A percentile compares a stretch with the other conserved stretches of the same genome.
Evolutionary conservation across 768 basidiomycete genomes (phyloP).

Genomic region (Serendipita indica): DNA sequence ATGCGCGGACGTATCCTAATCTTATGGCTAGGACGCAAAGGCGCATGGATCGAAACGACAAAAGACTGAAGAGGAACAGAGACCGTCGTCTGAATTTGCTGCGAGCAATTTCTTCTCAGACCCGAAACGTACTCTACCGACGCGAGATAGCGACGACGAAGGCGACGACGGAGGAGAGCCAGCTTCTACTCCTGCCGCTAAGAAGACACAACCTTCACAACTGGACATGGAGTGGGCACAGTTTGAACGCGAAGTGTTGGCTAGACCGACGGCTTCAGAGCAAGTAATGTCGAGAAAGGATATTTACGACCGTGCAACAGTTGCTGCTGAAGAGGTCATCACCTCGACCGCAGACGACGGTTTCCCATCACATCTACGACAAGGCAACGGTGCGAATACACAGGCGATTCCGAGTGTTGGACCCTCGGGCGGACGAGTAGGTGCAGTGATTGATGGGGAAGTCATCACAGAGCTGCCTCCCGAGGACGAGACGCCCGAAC

Average conservation of each 20-base stretch:
- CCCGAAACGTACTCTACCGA: constrained; percentile 35
- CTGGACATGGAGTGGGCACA: constrained; percentile 60
- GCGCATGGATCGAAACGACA: constrained; percentile 11
- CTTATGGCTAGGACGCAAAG: neutral
- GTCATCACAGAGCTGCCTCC: neutral
- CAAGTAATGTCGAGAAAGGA: constrained; percentile 24
- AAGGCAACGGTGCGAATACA: neutral
- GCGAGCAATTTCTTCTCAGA: constrained; percentile 77
- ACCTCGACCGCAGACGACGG: constrained; percentile 33
- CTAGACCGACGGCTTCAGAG: constrained; percentile 19
- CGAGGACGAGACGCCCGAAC: constrained; percentile 9
- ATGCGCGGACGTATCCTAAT: neutral
- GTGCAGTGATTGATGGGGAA: neutral
- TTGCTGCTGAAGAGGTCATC: constrained; percentile 53
- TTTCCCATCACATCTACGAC: constrained; percentile 25
- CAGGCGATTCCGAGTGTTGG: neutral
- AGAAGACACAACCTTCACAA: constrained; percentile 16
- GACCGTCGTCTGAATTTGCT: constrained; percentile 31
- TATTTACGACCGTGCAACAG: constrained; percentile 52
- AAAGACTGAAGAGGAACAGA: constrained; percentile 14
- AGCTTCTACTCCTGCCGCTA: constrained; percentile 15
- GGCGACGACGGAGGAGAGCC: constrained; percentile 28
- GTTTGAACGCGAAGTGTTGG: constrained; percentile 53
- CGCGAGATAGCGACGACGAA: constrained; percentile 24
- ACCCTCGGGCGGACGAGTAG: neutral